Base-by-base conservation (phyloP, 768 basidiomycete species). In the Gautieria morchelliformis region DNA sequence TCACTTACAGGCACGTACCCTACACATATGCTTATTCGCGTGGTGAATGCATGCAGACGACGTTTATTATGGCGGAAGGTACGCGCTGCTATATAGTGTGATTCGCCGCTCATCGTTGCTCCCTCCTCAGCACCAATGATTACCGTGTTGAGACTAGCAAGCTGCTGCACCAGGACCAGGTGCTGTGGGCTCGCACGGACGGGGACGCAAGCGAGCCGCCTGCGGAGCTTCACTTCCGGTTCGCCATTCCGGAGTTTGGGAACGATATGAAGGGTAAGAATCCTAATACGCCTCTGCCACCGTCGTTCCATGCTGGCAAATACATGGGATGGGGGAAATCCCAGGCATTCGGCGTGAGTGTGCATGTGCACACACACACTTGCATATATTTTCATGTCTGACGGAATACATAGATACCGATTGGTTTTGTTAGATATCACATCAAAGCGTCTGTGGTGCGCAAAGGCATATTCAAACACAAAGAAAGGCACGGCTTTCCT, bases 341-440 rank as follows among this genome's bases (percentile, higher is more conserved):
- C 27, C 27, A 27, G 27, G 32, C 48, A 49, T 33, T 27, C 24
- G 24, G 24, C 2, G 48, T 49, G 48, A 30, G 48, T 30, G 19
- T 49, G 11, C 3, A 46, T 10, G 9, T 20, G 19, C 24, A 6
- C 11, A 24, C 32, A 10, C 5, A 3, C 5, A 49, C 48, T 27
- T 49, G 5, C 48, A 19, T 49, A n/a, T n/a, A n/a, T n/a, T n/a
- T 6, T 9, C 10, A 49, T 14, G 4, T 20, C 32, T 49, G 17
- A 49, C 48, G 1, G 19, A n/a, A 56, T 10, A 33, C 3, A n/a
- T 57, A 49, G 56, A 37, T 12, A 19, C 46, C 45, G 7, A 47
- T 57, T 39, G 56, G 56, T 32, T 57, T n/a, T 49, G 22, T 57
- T 8, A 57, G 37, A 39, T 57, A 57, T 20, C 35, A 57, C 24